These are phyloP conservation scores for Monosiga brevicollis DNA, from an alignment of 78 protist genomes.

Conservation along the genomic window DNA sequence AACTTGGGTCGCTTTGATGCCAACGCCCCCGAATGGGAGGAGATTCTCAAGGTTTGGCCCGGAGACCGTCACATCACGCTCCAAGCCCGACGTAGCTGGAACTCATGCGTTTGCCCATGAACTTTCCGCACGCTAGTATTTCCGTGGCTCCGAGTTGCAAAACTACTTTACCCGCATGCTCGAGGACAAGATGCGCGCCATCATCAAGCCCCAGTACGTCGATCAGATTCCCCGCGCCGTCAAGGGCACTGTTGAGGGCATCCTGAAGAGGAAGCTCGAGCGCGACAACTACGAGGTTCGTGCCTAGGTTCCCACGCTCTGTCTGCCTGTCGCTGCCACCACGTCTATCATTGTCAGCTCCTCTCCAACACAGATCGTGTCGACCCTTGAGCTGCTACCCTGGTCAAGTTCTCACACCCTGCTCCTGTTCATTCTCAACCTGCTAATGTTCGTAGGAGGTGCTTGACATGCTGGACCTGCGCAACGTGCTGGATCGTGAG, in stretches of 20 bases:
- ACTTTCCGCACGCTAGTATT: too few species aligned
- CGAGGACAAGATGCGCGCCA: constrained; percentile 86
- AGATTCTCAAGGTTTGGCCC: constrained; percentile 83
- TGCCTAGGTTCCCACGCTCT: neutral
- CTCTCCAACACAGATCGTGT: too few species aligned
- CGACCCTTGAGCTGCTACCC: too few species aligned
- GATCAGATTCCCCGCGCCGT: constrained; percentile 91
- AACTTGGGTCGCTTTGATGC: constrained; percentile 90
- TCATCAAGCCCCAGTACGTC: constrained; percentile 98
- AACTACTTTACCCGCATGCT: constrained; percentile 86
- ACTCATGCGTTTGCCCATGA: too few species aligned
- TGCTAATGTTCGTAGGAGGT: neutral
- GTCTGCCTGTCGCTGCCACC: neutral
- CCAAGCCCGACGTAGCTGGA: too few species aligned
- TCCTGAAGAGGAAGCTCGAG: constrained; percentile 55
- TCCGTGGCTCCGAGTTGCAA: constrained; percentile 98
- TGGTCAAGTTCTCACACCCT: neutral
- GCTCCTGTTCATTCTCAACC: neutral
- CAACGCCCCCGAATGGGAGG: constrained; percentile 95
- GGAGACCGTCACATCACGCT: too few species aligned
- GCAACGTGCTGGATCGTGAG: constrained; percentile 52
- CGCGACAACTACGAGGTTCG: constrained; percentile 15
- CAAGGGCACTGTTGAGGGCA: constrained; percentile 72
- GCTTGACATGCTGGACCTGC: constrained; percentile 52
- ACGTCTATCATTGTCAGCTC: neutral